phyloP scores from a whole-genome alignment of 1,139 yeast species.

The Magnusiomyces fungicola region DNA sequence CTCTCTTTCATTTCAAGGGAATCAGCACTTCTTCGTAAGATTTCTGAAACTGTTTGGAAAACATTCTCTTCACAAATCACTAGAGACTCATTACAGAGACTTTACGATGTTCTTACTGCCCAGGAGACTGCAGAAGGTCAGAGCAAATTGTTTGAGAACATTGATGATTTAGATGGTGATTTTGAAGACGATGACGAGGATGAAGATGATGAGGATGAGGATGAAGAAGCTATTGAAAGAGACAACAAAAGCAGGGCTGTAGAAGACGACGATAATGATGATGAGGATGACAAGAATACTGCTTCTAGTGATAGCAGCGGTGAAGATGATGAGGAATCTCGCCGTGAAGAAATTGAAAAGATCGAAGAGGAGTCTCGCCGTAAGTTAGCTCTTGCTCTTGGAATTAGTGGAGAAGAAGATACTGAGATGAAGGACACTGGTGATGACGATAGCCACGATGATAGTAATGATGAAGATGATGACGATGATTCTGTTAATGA shows the following conservation, averaged over 20 bases:
- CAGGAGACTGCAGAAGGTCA: constrained; percentile 84
- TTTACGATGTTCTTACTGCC: constrained; percentile 62
- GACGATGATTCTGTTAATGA: constrained; percentile 89
- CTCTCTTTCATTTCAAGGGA: constrained; percentile 69
- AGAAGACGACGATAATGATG: constrained; percentile 24
- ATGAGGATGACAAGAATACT: constrained; percentile 32
- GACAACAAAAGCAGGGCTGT: constrained; percentile 30
- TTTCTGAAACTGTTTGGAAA: constrained; percentile 74
- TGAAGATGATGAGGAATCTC: constrained; percentile 18
- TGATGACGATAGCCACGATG: constrained; percentile 42
- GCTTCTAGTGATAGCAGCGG: constrained; percentile 28
- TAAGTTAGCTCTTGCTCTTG: constrained; percentile 67
- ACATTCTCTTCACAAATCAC: constrained; percentile 44
- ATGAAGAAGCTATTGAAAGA: constrained; percentile 29
- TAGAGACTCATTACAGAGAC: constrained; percentile 45
- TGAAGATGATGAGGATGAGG: constrained; percentile 31
- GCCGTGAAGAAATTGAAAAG: constrained; percentile 5
- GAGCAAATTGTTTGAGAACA: constrained; percentile 62
- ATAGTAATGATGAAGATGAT: constrained; percentile 41
- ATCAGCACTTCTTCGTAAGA: constrained; percentile 60
- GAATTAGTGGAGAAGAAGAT: constrained; percentile 34
- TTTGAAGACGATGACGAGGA: constrained; percentile 35
- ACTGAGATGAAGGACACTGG: constrained; percentile 25
- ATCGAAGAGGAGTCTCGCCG: constrained; percentile 8
- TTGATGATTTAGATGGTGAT: constrained; percentile 34